Evolutionary conservation across 2,329 filamentous ascomycete species (phyloP).

Genomic region (Aspergillus uvarum): DNA sequence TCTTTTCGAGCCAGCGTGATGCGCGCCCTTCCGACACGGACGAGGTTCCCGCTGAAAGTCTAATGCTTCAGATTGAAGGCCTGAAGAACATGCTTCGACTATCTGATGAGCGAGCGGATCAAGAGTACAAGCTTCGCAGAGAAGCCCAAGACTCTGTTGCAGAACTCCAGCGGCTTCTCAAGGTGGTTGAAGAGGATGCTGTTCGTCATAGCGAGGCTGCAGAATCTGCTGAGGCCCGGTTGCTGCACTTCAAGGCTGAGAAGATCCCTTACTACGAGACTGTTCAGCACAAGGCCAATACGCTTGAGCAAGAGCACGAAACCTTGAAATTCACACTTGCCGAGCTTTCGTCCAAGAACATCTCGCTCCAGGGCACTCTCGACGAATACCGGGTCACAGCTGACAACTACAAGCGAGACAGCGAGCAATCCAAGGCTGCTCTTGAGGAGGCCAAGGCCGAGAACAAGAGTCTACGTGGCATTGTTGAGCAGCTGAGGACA

Average conservation of each 20-base stretch:
- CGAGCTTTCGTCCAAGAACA: conserved; percentile 59
- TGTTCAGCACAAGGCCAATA: conserved; percentile 64
- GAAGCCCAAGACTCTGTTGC: conserved; percentile 70
- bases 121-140: conserved; percentile 63
- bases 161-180: conserved; percentile 69
- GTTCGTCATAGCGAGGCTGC: conserved; percentile 49
- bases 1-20: conserved; percentile 54
- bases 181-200: conserved; percentile 61
- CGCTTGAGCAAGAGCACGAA: conserved; percentile 67
- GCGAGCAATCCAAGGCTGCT: conserved; percentile 52
- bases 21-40: conserved; percentile 53
- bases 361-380: conserved; percentile 59
- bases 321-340: conserved; percentile 54
- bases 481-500: conserved; percentile 69
- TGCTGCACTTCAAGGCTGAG: conserved; percentile 67
- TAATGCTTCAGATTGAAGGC: conserved; percentile 61
- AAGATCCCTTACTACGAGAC: conserved; percentile 65
- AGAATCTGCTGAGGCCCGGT: conserved; percentile 64
- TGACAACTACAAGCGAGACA: conserved; percentile 59
- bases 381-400: conserved; percentile 64
- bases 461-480: conserved; percentile 72
- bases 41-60: conserved; percentile 50
- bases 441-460: conserved; percentile 55
- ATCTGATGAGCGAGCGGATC: conserved; percentile 63
- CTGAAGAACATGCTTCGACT: conserved; percentile 67